Base-by-base conservation (phyloP, 2,329 filamentous ascomycete species). In the Albifimbria verrucaria region DNA sequence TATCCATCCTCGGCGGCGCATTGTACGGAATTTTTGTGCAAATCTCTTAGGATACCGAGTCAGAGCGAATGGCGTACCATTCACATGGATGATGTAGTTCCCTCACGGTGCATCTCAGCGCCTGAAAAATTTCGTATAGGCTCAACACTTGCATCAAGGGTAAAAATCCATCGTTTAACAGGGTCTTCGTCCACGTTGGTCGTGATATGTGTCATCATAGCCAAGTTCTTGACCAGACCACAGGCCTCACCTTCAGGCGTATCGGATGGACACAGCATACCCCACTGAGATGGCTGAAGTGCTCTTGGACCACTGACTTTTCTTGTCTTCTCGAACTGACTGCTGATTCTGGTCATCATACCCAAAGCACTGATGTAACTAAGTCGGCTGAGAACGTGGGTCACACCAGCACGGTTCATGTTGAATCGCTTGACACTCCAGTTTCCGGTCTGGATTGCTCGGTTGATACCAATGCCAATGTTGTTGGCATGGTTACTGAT, bases 311-410 rank as follows among this genome's bases (percentile, higher is more conserved):
- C 95, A 66, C 88, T 92, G 56, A 99, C 92, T 72, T 99, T 99
- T 62, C 94, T 80, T 2, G 94, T 97, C 80, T 99, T 99, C 69
- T 99, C 94, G 65, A 99, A 99, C 75, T 99, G 94, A 80, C 90
- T 95, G 70, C 89, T 94, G 65, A 99, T 97, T 70, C 94, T 83
- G 15, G 94, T 99, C 94, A 99, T 99, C 95, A 99, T 99, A 57
- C 95, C 95, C 24, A 99, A 82, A 24, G 94, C 94, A 57, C 89
- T 90, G 69, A 99, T 97, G 67, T 97, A 99, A 71, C 93, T 97
- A 52, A 99, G 78, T 58, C 94, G 86, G 72, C 93, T 97, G 48
- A 99, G 79, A 41, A 99, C 92, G 71, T 99, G 94, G 0, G 95
- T 97, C 21, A 99, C 92, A 67, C 94, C 94, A 21, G 94, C 93